phyloP scores from a whole-genome alignment of 2,329 filamentous ascomycete genomes.

The Cucurbitaria berberidis region DNA sequence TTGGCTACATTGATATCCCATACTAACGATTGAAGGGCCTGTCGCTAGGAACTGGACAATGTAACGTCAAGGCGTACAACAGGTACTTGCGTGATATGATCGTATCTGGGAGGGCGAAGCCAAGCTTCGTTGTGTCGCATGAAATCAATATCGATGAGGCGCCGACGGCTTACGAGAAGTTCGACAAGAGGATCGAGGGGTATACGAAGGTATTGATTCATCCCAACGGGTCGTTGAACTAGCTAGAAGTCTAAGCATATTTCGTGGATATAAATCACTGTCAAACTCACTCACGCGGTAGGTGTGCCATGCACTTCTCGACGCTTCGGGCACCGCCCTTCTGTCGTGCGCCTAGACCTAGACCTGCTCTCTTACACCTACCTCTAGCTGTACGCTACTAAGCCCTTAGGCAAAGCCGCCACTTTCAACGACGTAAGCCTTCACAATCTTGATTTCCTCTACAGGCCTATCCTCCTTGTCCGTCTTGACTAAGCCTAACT shows the following conservation, averaged over 20 bases:
- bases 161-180: slow-evolving; percentile 67
- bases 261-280: background rate
- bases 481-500: slow-evolving; percentile 88
- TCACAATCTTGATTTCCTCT: slow-evolving; percentile 81
- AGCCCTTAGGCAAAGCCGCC: slow-evolving; percentile 53
- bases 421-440: slow-evolving; percentile 71
- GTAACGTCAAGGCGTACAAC: slow-evolving; percentile 73
- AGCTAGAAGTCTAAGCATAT: slow-evolving; percentile 14
- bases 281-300: slow-evolving; percentile 4
- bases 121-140: slow-evolving; percentile 70
- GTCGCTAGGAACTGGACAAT: slow-evolving; percentile 66
- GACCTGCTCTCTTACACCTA: background rate
- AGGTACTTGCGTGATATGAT: slow-evolving; percentile 70
- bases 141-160: slow-evolving; percentile 69
- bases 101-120: slow-evolving; percentile 67
- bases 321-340: background rate
- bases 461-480: slow-evolving; percentile 78
- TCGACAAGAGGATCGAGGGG: slow-evolving; percentile 69
- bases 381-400: background rate
- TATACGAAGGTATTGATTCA: slow-evolving; percentile 73
- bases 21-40: slow-evolving; percentile 56
- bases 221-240: slow-evolving; percentile 60
- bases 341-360: background rate
- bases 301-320: background rate
- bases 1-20: background rate